Conservation (phyloP, 73 alveolate species). For the Blepharisma japonicum region DNA sequence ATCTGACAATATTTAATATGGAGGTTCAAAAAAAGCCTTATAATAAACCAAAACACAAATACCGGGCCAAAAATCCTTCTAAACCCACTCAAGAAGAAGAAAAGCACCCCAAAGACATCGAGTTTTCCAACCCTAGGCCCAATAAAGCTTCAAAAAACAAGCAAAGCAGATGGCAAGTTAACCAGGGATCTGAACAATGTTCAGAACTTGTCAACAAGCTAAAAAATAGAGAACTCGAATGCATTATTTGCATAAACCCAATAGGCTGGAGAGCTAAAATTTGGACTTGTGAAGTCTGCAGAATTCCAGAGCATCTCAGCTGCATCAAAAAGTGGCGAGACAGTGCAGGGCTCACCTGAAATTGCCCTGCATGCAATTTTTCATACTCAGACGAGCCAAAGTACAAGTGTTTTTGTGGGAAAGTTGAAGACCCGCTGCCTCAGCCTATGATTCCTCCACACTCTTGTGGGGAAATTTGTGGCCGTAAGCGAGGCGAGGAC, state of each 20-base stretch:
- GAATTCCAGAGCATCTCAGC: slow-evolving; percentile 71
- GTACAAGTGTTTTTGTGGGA: slow-evolving; percentile 80
- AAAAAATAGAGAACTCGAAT: slow-evolving; percentile 29
- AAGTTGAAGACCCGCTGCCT: slow-evolving; percentile 66
- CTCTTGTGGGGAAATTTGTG: slow-evolving; percentile 83
- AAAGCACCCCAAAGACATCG: neutral
- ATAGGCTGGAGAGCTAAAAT: slow-evolving; percentile 56
- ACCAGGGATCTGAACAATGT: slow-evolving; percentile 21
- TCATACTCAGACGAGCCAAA: slow-evolving; percentile 74
- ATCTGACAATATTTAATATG: no score
- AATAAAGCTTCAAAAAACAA: neutral
- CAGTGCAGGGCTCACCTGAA: slow-evolving; percentile 56
- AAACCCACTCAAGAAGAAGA: no score
- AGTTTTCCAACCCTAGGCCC: neutral
- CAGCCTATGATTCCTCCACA: slow-evolving; percentile 78
- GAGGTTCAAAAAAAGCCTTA: no score
- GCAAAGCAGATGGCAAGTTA: neutral
- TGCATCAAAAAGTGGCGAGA: slow-evolving; percentile 88
- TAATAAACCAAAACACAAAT: no score
- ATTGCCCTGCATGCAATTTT: slow-evolving; percentile 88
- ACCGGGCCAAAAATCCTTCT: no score
- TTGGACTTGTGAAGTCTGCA: slow-evolving; percentile 83
- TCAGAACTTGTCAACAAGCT: neutral
- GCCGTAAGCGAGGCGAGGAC: slow-evolving; percentile 54
- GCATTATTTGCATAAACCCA: slow-evolving; percentile 58